phyloP scores from a whole-genome alignment of 352 stramenopile genomes.

The Phytophthora cryptogea region DNA sequence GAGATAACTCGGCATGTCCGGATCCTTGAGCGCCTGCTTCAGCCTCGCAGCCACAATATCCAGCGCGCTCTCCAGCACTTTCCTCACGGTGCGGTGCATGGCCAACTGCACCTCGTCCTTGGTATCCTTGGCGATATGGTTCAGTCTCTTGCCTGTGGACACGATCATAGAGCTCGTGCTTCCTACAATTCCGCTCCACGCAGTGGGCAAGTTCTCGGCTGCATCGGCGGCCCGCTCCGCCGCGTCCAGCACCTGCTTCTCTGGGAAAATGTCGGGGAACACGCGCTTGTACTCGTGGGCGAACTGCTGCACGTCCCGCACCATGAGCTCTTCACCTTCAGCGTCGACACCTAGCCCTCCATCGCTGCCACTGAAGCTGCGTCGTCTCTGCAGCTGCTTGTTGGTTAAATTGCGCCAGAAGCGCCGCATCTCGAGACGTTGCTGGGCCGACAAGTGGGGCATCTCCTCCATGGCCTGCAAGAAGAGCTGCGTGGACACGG shows the following conservation, averaged over 20 bases:
- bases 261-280: conserved; percentile 79
- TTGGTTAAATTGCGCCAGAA: conserved; percentile 83
- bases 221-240: conserved; percentile 50
- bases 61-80: conserved; percentile 77
- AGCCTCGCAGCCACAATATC: conserved; percentile 78
- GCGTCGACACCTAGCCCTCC: not conserved
- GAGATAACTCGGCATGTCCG: conserved; percentile 83
- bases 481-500: conserved; percentile 63
- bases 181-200: conserved; percentile 74
- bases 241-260: conserved; percentile 65
- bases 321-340: conserved; percentile 29
- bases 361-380: conserved; percentile 2
- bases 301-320: conserved; percentile 76
- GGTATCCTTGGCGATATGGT: conserved; percentile 84
- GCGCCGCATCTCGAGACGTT: conserved; percentile 72
- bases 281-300: conserved; percentile 83
- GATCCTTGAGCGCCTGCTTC: conserved; percentile 81
- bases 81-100: conserved; percentile 79
- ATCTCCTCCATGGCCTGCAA: conserved; percentile 67
- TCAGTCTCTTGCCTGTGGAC: conserved; percentile 80
- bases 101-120: conserved; percentile 82
- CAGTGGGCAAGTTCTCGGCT: conserved; percentile 23
- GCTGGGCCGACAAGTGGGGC: conserved; percentile 49
- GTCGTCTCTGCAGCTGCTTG: conserved; percentile 34
- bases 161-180: conserved; percentile 81